A percentile compares a stretch with the other conserved stretches of the same genome.
phyloP scores from a whole-genome alignment of 345 rosid genomes.

The Clarkia xantiana region DNA sequence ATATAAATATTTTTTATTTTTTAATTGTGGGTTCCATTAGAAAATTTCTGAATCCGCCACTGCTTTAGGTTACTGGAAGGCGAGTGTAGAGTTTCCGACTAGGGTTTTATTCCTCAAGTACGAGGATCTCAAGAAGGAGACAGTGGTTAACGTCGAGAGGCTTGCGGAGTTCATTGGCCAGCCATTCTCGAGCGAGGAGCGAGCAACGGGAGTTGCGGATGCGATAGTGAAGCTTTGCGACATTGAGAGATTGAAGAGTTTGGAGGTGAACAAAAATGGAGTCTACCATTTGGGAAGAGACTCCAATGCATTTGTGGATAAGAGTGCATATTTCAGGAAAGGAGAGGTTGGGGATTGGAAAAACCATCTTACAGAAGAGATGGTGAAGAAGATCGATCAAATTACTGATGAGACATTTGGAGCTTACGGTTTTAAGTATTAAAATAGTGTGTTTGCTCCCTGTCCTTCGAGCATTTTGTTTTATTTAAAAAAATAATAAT shows the following conservation, averaged over 20 bases:
- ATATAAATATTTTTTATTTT: no score
- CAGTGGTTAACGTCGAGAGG: slow-evolving; percentile 5
- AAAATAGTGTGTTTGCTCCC: no score
- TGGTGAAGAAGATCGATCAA: slow-evolving; percentile 14
- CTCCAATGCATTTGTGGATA: slow-evolving; percentile 3
- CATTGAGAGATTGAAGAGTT: slow-evolving; percentile 13
- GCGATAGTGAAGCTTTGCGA: slow-evolving; percentile 12
- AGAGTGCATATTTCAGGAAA: slow-evolving; percentile 9
- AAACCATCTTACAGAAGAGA: slow-evolving; percentile 11
- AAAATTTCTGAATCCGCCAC: no score
- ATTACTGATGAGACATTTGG: slow-evolving; percentile 11
- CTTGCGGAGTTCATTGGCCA: slow-evolving; percentile 17
- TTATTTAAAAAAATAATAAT: no score
- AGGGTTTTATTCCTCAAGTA: slow-evolving; percentile 17
- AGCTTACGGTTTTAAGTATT: slow-evolving; percentile 11
- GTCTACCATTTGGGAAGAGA: slow-evolving; percentile 3
- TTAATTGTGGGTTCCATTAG: no score
- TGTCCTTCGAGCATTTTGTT: no score
- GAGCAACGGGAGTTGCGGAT: slow-evolving; percentile 3
- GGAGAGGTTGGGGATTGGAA: slow-evolving; percentile 16
- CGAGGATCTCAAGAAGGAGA: slow-evolving; percentile 16
- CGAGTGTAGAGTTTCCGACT: slow-evolving; percentile 11
- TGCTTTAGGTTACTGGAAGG: slow-evolving; percentile 13
- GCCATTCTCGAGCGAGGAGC: slow-evolving; percentile 13
- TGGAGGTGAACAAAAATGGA: slow-evolving; percentile 16